Evolutionary conservation across 1,284 basidiomycete species (phyloP).

Genomic region (Ustilago cynodontis): DNA sequence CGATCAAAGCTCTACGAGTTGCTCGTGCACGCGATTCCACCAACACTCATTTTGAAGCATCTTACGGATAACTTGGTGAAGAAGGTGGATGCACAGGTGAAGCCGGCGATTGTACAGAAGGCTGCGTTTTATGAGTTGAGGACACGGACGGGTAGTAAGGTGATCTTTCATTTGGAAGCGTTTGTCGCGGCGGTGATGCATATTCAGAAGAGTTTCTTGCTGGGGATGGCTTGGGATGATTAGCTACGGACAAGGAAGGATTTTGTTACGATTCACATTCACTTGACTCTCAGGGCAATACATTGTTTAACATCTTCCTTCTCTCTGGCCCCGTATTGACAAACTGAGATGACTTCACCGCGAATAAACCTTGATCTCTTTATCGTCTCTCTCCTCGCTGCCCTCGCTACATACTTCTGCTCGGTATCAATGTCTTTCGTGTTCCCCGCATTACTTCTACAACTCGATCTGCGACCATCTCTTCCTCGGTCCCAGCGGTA

Average conservation of each 20-base stretch:
- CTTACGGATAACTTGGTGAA: conserved; percentile 83
- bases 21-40: conserved; percentile 97
- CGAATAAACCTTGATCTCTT: too few species aligned
- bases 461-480: too few species aligned
- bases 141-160: conserved; percentile 62
- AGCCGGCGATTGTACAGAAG: conserved; percentile 61
- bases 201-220: conserved; percentile 63
- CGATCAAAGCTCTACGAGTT: conserved; percentile 94
- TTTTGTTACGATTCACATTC: neutral
- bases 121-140: conserved; percentile 83
- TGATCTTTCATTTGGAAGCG: conserved; percentile 69
- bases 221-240: conserved; percentile 57
- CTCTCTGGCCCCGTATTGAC: too few species aligned
- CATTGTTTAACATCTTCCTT: neutral
- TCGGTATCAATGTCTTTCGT: too few species aligned
- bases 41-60: conserved; percentile 73
- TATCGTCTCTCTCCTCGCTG: too few species aligned
- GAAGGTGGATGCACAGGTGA: conserved; percentile 78
- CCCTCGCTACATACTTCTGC: neutral
- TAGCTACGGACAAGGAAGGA: neutral
- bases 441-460: too few species aligned
- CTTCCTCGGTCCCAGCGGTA: too few species aligned
- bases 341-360: too few species aligned
- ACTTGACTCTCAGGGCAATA: neutral
- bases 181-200: conserved; percentile 69